Evolutionary conservation across 495 filamentous ascomycete species (phyloP).

Genomic region (Polyplosphaeria fusca): DNA sequence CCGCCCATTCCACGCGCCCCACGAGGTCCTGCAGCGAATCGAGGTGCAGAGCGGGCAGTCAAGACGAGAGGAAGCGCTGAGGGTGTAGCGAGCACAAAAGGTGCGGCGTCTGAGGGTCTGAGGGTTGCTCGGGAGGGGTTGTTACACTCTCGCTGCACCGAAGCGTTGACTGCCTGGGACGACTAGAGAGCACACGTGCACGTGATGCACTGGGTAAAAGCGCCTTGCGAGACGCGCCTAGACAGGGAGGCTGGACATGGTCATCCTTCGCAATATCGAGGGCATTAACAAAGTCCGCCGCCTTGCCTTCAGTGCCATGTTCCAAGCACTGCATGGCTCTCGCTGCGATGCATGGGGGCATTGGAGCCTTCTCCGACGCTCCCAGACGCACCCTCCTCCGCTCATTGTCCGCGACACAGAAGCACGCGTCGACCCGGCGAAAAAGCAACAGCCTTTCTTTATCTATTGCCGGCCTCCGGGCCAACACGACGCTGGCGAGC

Average conservation of each 20-base stretch:
- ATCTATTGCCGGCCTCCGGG: too few species aligned
- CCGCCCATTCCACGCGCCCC: conserved; percentile 25
- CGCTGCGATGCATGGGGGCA: too few species aligned
- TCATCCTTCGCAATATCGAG: conserved; percentile 14
- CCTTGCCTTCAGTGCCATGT: too few species aligned
- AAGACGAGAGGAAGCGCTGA: neutral
- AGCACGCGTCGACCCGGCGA: too few species aligned
- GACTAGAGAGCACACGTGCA: conserved; percentile 2
- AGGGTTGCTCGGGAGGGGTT: conserved; percentile 6
- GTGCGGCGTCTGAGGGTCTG: conserved; percentile 4
- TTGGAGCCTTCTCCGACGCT: too few species aligned
- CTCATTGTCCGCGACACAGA: too few species aligned
- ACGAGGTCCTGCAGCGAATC: conserved; percentile 12
- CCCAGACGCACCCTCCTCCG: too few species aligned
- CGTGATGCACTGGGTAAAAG: conserved; percentile 12
- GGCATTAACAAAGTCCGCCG: conserved; percentile 19
- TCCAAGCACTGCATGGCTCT: too few species aligned
- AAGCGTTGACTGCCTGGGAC: neutral
- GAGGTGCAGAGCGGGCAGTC: neutral
- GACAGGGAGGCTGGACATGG: neutral
- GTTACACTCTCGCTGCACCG: neutral
- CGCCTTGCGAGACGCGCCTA: neutral
- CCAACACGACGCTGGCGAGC: too few species aligned
- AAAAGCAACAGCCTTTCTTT: too few species aligned
- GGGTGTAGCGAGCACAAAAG: neutral